Evolutionary conservation across 441 rosid species (phyloP).

Genomic region (Kokia cookei): DNA sequence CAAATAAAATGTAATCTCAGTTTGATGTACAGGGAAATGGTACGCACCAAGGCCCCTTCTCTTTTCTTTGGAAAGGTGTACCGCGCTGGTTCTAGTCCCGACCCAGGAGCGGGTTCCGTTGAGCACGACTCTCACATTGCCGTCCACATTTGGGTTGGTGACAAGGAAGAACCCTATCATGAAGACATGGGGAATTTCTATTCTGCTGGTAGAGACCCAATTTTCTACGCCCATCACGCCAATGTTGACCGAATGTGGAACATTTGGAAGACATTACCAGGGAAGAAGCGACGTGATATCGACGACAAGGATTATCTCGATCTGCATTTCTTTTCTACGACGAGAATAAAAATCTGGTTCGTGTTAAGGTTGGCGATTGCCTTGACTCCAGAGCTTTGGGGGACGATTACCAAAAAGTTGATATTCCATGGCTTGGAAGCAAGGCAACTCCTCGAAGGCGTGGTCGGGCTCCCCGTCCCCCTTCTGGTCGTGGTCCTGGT

Average conservation of each 20-base stretch:
- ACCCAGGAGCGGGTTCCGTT: slow-evolving; percentile 19
- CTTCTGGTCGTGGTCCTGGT: neutral
- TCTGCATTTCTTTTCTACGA: slow-evolving; percentile 40
- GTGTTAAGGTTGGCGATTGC: slow-evolving; percentile 40
- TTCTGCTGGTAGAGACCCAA: slow-evolving; percentile 52
- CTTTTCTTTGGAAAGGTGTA: neutral
- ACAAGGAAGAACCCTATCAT: slow-evolving; percentile 21
- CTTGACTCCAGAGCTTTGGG: slow-evolving; percentile 33
- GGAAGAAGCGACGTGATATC: slow-evolving; percentile 26
- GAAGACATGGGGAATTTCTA: slow-evolving; percentile 67
- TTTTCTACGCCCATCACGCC: slow-evolving; percentile 49
- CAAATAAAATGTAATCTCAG: neutral
- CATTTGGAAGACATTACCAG: slow-evolving; percentile 37
- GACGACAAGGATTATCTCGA: slow-evolving; percentile 43
- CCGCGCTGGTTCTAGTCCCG: neutral
- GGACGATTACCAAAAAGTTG: slow-evolving; percentile 38
- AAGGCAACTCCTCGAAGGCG: slow-evolving; percentile 37
- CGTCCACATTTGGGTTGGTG: slow-evolving; percentile 41
- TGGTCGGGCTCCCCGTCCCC: neutral
- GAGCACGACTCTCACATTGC: slow-evolving; percentile 42
- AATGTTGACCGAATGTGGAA: slow-evolving; percentile 56
- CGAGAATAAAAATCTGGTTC: slow-evolving; percentile 40
- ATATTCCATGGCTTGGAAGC: slow-evolving; percentile 44
- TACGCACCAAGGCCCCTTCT: neutral
- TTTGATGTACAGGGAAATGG: neutral